phyloP scores from a whole-genome alignment of 257 asterid species.

The Verbascum thapsus region DNA sequence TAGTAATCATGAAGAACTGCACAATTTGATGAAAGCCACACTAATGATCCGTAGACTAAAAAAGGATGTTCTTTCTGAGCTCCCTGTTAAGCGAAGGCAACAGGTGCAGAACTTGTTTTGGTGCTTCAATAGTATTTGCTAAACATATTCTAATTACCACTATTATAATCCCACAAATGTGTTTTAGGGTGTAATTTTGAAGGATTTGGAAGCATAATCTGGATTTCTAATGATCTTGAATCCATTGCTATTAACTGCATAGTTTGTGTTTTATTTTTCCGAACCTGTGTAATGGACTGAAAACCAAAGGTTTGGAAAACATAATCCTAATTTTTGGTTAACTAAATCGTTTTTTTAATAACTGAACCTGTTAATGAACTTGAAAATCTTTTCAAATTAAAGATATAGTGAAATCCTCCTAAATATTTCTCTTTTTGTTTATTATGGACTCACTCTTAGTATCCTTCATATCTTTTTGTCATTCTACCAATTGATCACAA shows the following conservation, averaged over 20 bases:
- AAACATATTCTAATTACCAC: not conserved
- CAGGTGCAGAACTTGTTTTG: conserved; percentile 48
- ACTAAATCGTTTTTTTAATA: not conserved
- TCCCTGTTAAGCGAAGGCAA: conserved; percentile 93
- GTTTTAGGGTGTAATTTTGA: conserved; percentile 5
- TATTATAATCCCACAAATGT: conserved; percentile 7
- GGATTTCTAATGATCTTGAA: not conserved
- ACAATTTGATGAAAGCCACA: conserved; percentile 90
- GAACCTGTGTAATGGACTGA: not conserved
- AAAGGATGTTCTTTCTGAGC: conserved; percentile 92
- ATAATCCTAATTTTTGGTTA: conserved; percentile 1
- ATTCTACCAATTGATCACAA: conserved; percentile 5
- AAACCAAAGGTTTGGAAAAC: conserved; percentile 8
- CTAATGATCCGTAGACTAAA: conserved; percentile 92
- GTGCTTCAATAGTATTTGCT: conserved; percentile 8
- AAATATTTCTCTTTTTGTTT: conserved; percentile 2
- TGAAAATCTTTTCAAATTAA: not conserved
- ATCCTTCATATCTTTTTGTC: not conserved
- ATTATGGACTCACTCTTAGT: conserved; percentile 6
- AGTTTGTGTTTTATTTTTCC: not conserved
- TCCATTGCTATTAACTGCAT: conserved; percentile 14
- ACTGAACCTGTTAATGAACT: not conserved
- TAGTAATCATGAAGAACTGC: conserved; percentile 95
- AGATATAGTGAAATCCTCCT: not conserved
- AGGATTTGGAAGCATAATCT: not conserved